Evolutionary conservation across 2,329 filamentous ascomycete species (phyloP), one percentile per base, ranked within the genome.

Genomic region (Teratosphaeria zuluensis): DNA sequence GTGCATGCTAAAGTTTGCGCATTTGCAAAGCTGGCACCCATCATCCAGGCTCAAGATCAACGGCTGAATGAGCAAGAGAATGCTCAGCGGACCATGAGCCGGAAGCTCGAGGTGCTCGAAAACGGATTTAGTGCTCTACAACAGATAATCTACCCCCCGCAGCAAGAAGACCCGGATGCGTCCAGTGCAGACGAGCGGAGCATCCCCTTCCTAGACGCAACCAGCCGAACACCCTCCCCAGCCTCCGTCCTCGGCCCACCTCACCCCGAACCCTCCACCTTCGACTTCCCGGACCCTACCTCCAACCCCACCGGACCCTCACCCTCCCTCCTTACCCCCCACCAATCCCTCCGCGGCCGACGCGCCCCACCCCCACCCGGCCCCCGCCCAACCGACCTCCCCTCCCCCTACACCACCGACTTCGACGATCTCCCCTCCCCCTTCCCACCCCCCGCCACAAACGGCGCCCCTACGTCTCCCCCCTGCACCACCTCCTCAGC

Each of bases 401-500:
- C 65, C 12, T 64, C 64, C 19, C 61, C 65, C 12, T 65, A 61
- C 59, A 63, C 61, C 53, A 42, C 59, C 12, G 67, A 70, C 55
- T 70, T 69, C 56, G 67, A 70, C 38, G 58, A 28, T 28, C 24
- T 66, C 28, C 62, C 68, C 14, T 30, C 56, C 19, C 28, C 55
- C 2, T 67, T 68, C 32, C 62, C 69, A 6, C 64, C 63, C 31
- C 63, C 64, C 31, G 53, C 60, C n/a, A 62, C 63, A 2, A 59
- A 65, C 24, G 58, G 59, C 28, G 72, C 21, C 76, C 75, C 4
- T 78, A 77, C 65, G 73, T 76, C 60, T 76, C 74, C 3, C 75
- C 77, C 19, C 78, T 81, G 28, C 81, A 82, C 56, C 83, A 85
- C 64, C 75, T 86, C 2, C 77, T 85, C 30, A 81, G 80, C 2